These are phyloP conservation scores for Chaetomium strumarium DNA, from an alignment of 2,329 filamentous ascomycete genomes.

Conservation along the genomic window DNA sequence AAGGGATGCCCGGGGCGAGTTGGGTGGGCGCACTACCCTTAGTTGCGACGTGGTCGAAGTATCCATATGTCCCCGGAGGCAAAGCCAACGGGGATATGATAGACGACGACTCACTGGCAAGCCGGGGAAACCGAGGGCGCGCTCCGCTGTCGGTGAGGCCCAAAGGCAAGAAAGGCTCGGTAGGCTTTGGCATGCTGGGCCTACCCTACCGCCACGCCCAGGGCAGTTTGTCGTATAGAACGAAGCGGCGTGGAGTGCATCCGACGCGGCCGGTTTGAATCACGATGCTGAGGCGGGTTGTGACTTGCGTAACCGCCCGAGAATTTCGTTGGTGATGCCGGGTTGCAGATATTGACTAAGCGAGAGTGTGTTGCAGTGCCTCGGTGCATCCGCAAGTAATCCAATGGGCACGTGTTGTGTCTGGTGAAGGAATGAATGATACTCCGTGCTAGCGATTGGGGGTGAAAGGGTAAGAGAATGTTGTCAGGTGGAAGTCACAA, in stretches of 20 bases:
- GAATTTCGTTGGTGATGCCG: neutral
- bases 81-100: slow-evolving; percentile 38
- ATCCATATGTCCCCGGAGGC: slow-evolving; percentile 33
- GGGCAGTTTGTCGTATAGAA: neutral
- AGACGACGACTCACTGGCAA: slow-evolving; percentile 30
- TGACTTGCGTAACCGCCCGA: neutral
- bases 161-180: slow-evolving; percentile 40
- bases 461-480: too few species aligned
- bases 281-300: neutral
- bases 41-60: slow-evolving; percentile 32
- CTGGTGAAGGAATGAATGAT: too few species aligned
- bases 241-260: neutral
- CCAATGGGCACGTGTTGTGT: neutral
- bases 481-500: neutral
- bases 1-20: slow-evolving; percentile 20
- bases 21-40: slow-evolving; percentile 8
- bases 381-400: neutral
- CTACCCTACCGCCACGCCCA: neutral
- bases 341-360: neutral
- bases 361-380: neutral
- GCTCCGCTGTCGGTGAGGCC: slow-evolving; percentile 33
- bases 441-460: too few species aligned
- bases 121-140: slow-evolving; percentile 22
- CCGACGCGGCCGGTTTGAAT: neutral
- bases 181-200: slow-evolving; percentile 36